phyloP scores from a whole-genome alignment of 768 basidiomycete species.

The Fomitopsis pulvina region DNA sequence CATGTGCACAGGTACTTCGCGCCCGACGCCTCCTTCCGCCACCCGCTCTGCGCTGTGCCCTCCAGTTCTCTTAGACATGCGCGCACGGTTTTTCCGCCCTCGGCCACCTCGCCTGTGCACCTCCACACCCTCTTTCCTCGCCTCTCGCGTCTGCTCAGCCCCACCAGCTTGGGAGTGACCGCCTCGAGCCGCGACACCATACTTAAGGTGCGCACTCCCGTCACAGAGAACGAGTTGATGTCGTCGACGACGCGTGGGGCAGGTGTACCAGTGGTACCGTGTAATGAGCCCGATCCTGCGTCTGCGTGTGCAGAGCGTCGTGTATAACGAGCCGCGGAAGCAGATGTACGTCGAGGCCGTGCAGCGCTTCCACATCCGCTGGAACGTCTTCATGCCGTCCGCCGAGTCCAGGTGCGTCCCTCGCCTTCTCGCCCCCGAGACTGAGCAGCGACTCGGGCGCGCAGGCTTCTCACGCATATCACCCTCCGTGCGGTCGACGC shows the following conservation, averaged over 20 bases:
- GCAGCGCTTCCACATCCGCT: slow-evolving; percentile 49
- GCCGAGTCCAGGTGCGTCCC: slow-evolving; percentile 27
- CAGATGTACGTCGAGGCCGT: slow-evolving; percentile 42
- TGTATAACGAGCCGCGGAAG: slow-evolving; percentile 37
- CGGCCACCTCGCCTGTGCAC: neutral
- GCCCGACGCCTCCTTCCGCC: slow-evolving; percentile 48
- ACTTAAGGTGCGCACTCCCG: no score
- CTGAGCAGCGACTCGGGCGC: no score
- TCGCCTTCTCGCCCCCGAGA: no score
- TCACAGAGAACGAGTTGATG: no score
- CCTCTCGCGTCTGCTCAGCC: slow-evolving; percentile 52
- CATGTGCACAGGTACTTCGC: slow-evolving; percentile 38
- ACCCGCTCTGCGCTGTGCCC: slow-evolving; percentile 48
- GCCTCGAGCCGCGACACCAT: slow-evolving; percentile 49
- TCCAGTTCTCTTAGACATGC: neutral
- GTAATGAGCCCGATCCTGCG: slow-evolving; percentile 48
- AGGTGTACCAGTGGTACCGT: slow-evolving; percentile 63
- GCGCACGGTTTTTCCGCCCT: neutral
- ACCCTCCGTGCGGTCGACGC: slow-evolving; percentile 28
- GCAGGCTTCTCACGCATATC: slow-evolving; percentile 43
- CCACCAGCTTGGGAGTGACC: slow-evolving; percentile 31
- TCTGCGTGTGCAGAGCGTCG: slow-evolving; percentile 36
- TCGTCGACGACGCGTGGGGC: no score
- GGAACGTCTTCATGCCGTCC: slow-evolving; percentile 35
- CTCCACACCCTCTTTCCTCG: slow-evolving; percentile 42